Percentiles rank a stretch among this genome's conserved stretches.
These are phyloP conservation scores for Ustilago crameri DNA, from an alignment of 1,284 basidiomycete genomes.

Conservation along the genomic window DNA sequence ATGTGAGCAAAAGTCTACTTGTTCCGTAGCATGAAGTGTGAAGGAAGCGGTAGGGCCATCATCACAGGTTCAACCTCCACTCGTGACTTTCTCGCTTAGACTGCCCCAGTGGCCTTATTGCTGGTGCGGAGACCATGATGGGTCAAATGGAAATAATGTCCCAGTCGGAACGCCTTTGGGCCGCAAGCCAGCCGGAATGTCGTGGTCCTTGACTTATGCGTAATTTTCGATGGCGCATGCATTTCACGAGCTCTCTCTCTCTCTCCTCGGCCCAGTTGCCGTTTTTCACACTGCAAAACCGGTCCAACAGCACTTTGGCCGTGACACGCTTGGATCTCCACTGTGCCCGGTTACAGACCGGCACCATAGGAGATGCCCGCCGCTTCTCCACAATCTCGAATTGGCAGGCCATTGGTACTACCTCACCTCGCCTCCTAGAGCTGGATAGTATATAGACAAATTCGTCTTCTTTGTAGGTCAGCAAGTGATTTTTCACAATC, in stretches of 20 bases:
- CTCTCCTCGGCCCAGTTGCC: not conserved
- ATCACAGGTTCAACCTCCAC: too few species aligned
- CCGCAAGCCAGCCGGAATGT: not conserved
- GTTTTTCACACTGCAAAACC: not conserved
- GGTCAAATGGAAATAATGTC: not conserved
- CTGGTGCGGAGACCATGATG: not conserved
- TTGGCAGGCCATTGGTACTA: not conserved
- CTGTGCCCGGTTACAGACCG: not conserved
- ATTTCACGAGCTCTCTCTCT: not conserved
- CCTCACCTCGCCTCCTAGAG: not conserved
- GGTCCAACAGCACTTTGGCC: not conserved
- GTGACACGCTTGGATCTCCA: not conserved
- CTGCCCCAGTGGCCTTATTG: not conserved
- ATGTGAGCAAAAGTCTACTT: too few species aligned
- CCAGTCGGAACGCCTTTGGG: not conserved
- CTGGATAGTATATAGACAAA: conserved; percentile 1
- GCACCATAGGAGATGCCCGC: not conserved
- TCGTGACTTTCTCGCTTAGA: not conserved
- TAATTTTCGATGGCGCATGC: not conserved
- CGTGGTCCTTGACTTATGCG: conserved; percentile 1
- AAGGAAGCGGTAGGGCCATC: too few species aligned
- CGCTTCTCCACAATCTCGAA: not conserved
- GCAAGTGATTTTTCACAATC: too few species aligned
- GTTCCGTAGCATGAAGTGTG: too few species aligned
- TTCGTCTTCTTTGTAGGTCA: not conserved